Percentiles rank a stretch among this genome's conserved stretches.
phyloP scores from a whole-genome alignment of 2,329 filamentous ascomycete genomes.

The Claviceps purpurea region DNA sequence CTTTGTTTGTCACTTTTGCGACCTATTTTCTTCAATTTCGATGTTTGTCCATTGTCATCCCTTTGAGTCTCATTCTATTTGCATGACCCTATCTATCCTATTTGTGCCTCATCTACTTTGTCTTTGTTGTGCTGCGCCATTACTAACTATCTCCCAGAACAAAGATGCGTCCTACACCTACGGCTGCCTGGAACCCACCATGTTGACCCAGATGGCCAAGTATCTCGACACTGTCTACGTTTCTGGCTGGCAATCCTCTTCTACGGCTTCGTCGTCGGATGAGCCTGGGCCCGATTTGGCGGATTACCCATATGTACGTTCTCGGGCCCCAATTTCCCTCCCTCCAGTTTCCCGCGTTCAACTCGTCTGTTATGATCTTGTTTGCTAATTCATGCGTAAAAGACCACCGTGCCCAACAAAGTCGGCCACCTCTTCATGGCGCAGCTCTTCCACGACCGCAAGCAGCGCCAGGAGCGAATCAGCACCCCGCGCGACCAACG shows the following conservation, averaged over 20 bases:
- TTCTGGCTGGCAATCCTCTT: slow-evolving; percentile 97
- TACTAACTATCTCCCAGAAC: slow-evolving; percentile 36
- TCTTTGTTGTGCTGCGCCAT: too few species aligned
- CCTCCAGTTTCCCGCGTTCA: background rate
- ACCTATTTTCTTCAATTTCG: background rate
- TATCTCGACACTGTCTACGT: slow-evolving; percentile 98
- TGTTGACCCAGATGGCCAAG: slow-evolving; percentile 99
- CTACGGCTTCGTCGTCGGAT: slow-evolving; percentile 85
- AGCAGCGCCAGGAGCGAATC: slow-evolving; percentile 91
- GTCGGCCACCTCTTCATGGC: slow-evolving; percentile 96
- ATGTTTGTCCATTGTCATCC: background rate
- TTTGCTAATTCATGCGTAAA: background rate
- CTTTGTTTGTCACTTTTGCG: background rate
- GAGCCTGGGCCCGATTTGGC: slow-evolving; percentile 96
- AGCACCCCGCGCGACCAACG: slow-evolving; percentile 62
- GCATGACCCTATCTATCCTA: too few species aligned
- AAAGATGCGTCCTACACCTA: slow-evolving; percentile 87
- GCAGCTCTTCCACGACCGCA: slow-evolving; percentile 98
- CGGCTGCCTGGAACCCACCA: slow-evolving; percentile 92
- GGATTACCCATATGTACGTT: slow-evolving; percentile 78
- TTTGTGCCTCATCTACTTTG: too few species aligned
- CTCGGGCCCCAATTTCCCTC: background rate
- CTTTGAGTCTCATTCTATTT: background rate
- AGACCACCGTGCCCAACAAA: slow-evolving; percentile 98
- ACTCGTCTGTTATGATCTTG: background rate